A percentile compares a stretch with the other conserved stretches of the same genome.
These are phyloP conservation scores for Centella asiatica DNA, from an alignment of 129 eudicot genomes.

Conservation along the genomic window DNA sequence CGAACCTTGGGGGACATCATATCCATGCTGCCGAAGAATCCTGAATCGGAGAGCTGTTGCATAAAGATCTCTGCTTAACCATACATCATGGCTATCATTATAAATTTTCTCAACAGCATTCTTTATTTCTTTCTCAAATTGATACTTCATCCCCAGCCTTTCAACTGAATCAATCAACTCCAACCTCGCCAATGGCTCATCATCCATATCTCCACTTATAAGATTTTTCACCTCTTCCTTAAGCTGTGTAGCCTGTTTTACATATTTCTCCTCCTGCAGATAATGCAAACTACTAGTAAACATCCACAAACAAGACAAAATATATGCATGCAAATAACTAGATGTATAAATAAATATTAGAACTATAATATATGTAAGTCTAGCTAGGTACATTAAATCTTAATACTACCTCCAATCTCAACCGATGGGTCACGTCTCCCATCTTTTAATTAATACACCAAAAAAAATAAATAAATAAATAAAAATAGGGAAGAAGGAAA, in stretches of 20 bases:
- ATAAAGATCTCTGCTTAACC: not conserved
- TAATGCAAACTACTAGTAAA: no score
- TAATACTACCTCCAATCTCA: no score
- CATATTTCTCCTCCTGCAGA: not conserved
- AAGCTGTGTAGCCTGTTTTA: not conserved
- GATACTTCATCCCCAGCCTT: conserved; percentile 4
- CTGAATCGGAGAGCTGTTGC: not conserved
- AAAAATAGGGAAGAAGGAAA: no score
- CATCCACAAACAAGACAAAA: not conserved
- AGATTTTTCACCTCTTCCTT: not conserved
- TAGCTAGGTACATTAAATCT: no score
- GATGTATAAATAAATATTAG: no score
- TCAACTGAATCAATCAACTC: not conserved
- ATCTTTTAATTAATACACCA: no score
- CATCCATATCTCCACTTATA: not conserved
- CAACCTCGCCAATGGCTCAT: not conserved
- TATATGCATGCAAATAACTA: no score
- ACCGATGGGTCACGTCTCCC: no score
- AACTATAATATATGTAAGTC: no score
- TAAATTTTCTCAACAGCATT: not conserved
- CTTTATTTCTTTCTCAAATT: not conserved
- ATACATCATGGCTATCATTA: not conserved
- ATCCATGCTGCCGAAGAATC: conserved; percentile 4
- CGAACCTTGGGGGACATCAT: conserved; percentile 7
- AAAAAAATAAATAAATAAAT: no score